These are phyloP conservation scores for Pleurostoma richardsiae DNA, from an alignment of 2,329 filamentous ascomycete genomes.

Conservation along the genomic window DNA sequence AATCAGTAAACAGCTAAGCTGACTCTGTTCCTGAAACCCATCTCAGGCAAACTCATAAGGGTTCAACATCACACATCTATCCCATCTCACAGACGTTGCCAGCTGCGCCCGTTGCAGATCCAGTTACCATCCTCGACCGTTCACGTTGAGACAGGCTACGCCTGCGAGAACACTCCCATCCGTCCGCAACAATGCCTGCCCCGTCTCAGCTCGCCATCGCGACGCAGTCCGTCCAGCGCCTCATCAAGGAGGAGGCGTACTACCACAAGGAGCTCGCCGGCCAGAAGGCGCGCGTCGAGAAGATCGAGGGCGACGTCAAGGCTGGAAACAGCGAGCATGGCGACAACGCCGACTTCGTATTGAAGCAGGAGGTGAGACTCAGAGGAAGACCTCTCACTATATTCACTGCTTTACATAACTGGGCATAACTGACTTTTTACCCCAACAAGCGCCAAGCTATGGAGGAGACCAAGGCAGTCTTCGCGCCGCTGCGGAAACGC, in stretches of 20 bases:
- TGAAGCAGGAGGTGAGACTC: slow-evolving; percentile 77
- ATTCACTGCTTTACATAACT: no score
- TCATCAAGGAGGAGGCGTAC: slow-evolving; percentile 86
- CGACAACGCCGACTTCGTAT: slow-evolving; percentile 69
- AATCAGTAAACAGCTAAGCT: no score
- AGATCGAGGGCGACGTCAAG: slow-evolving; percentile 57
- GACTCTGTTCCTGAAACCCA: no score
- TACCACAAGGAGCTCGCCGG: slow-evolving; percentile 82
- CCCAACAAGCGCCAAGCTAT: slow-evolving; percentile 63
- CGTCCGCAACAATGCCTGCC: slow-evolving; percentile 57
- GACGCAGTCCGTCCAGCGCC: slow-evolving; percentile 71
- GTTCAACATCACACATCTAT: no score
- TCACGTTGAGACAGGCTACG: no score
- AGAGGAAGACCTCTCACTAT: no score
- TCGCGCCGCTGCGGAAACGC: slow-evolving; percentile 65
- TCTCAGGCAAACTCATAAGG: no score
- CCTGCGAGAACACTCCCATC: no score
- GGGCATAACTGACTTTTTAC: no score
- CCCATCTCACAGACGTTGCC: no score
- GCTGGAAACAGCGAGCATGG: slow-evolving; percentile 49
- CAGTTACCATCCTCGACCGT: no score
- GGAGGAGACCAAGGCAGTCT: slow-evolving; percentile 83
- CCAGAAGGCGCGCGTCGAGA: slow-evolving; percentile 67
- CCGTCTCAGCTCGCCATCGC: slow-evolving; percentile 74
- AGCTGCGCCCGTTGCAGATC: no score